These are phyloP conservation scores for Penicillium sp. DNA, from an alignment of 2,329 filamentous ascomycete species.

Conservation along the genomic window DNA sequence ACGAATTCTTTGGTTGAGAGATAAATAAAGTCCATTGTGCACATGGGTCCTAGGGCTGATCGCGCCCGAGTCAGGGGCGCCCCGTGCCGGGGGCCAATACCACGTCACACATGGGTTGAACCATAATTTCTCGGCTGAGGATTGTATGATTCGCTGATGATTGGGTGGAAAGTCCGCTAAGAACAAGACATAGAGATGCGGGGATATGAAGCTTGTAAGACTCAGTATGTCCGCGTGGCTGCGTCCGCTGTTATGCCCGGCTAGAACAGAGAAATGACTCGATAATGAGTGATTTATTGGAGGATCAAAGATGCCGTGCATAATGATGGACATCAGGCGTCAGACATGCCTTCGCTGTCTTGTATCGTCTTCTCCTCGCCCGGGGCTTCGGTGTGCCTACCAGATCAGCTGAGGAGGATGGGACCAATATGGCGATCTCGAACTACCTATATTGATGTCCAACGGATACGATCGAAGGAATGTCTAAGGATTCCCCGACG, in stretches of 20 bases:
- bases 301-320: neutral
- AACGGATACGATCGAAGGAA: neutral
- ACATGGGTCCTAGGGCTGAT: neutral
- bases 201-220: neutral
- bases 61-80: neutral
- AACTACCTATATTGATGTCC: neutral
- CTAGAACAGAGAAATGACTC: too few species aligned
- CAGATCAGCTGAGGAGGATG: neutral
- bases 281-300: neutral
- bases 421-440: neutral
- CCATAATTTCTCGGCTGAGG: neutral
- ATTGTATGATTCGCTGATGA: neutral
- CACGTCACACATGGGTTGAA: neutral
- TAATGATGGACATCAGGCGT: neutral
- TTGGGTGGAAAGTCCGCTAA: neutral
- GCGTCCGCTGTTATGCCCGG: neutral
- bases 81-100: neutral
- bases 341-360: neutral
- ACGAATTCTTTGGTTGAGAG: neutral
- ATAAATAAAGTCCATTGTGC: neutral
- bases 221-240: neutral
- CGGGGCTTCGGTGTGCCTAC: neutral
- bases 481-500: slow-evolving; percentile 53
- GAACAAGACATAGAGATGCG: neutral
- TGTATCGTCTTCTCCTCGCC: neutral